Evolutionary conservation across 805 yeast genomes (phyloP), one percentile per base, ranked within the genome.

Genomic region (Suhomyces vadensis): DNA sequence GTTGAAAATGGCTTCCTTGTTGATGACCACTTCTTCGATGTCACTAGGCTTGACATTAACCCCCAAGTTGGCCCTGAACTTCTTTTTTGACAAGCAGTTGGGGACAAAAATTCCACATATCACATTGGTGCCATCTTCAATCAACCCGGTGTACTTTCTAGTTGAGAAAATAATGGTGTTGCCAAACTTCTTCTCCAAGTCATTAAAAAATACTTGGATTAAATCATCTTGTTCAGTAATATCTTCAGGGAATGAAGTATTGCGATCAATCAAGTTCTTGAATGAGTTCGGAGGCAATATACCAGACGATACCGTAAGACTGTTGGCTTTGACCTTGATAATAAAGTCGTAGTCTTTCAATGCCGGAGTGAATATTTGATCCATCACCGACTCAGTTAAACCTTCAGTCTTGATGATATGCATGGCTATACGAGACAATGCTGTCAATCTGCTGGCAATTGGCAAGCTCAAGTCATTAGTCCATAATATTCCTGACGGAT

Each of bases 401-500:
- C 82, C 83, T 42, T 74, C 73, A 0, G 64, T 63, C 41, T 72
- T 73, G 16, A 83, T 62, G 44, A 85, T 60, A 14, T 75, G 74
- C 31, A 79, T 64, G 0, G 92, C 91, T 22, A 85, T 91, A 51
- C 88, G 79, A 1, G 97, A 79, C 48, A 94, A 74, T 0, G 95
- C 91, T 0, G 98, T 92, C 49, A 92, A 68, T 66, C 99, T 81
- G 9, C 91, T 77, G 4, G 96, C 90, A 45, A 91, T 83, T 6
- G 97, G 91, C 43, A 86, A 70, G 1, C 79, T 69, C 31, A 75
- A 56, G 37, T 75, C 75, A 51, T 77, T 75, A 3, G 92, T 80
- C 92, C 96, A 94, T 47, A 88, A 61, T 37, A 81, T 81, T 36
- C 98, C 98, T 9, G 92, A 79, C n/a, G 83, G 80, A 58, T 94